Conservation (phyloP, 2,329 filamentous ascomycete genomes). For the Aureobasidium lini region DNA sequence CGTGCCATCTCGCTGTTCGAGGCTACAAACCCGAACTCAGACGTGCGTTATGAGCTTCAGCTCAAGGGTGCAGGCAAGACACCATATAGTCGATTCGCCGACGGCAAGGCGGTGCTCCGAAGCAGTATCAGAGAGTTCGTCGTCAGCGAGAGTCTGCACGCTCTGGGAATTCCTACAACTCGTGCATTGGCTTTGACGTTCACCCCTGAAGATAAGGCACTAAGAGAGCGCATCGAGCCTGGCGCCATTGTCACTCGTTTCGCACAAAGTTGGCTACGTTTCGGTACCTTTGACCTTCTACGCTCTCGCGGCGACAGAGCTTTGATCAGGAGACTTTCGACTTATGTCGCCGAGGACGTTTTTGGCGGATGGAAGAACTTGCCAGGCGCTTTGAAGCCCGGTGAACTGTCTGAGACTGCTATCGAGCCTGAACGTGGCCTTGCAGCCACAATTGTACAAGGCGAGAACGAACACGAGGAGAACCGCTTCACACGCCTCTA, state of each 20-base stretch:
- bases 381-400: slow-evolving; percentile 48
- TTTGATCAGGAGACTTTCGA: slow-evolving; percentile 65
- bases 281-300: slow-evolving; percentile 95
- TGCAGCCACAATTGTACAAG: slow-evolving; percentile 53
- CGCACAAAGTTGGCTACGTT: slow-evolving; percentile 81
- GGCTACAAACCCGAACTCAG: slow-evolving; percentile 64
- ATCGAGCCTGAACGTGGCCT: slow-evolving; percentile 32
- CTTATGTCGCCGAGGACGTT: slow-evolving; percentile 81
- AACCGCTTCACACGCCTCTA: slow-evolving; percentile 86
- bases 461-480: slow-evolving; percentile 57
- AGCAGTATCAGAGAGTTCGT: slow-evolving; percentile 93
- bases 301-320: slow-evolving; percentile 71
- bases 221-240: slow-evolving; percentile 74
- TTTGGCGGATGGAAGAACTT: slow-evolving; percentile 82
- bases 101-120: slow-evolving; percentile 86
- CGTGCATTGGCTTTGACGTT: slow-evolving; percentile 76
- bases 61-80: slow-evolving; percentile 90
- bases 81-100: slow-evolving; percentile 92
- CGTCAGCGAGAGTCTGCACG: slow-evolving; percentile 81
- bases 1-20: slow-evolving; percentile 93
- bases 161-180: slow-evolving; percentile 77
- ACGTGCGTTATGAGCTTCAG: slow-evolving; percentile 79
- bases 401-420: slow-evolving; percentile 43
- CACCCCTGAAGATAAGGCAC: slow-evolving; percentile 63
- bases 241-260: slow-evolving; percentile 90